A percentile compares a stretch with the other conserved stretches of the same genome.
Conservation (phyloP, 345 rosid genomes). For the Salix dunnii region DNA sequence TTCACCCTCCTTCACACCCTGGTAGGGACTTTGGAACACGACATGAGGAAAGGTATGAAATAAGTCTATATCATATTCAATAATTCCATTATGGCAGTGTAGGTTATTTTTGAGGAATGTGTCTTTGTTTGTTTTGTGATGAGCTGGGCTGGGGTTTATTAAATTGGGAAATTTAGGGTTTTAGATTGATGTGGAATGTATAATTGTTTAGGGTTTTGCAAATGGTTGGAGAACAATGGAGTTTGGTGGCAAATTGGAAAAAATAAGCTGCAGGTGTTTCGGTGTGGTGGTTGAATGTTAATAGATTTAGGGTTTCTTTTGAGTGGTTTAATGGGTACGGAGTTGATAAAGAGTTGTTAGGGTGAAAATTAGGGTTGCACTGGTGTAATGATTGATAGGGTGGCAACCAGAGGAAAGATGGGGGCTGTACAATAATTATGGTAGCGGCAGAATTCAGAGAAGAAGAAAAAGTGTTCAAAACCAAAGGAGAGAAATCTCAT, state of each 20-base stretch:
- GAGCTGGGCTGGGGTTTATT: background rate
- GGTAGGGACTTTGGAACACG: conserved; percentile 34
- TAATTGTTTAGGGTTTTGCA: background rate
- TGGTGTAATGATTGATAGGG: background rate
- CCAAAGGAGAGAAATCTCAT: background rate
- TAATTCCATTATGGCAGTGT: background rate
- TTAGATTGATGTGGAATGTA: background rate
- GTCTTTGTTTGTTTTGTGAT: background rate
- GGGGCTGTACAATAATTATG: background rate
- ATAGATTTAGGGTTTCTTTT: background rate
- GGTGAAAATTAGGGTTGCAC: background rate
- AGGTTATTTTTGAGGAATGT: background rate
- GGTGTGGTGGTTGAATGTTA: background rate
- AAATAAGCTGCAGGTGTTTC: background rate
- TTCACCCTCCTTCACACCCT: conserved; percentile 30
- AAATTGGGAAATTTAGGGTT: background rate
- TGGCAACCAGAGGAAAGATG: background rate
- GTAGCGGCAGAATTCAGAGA: background rate
- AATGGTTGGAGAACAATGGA: background rate
- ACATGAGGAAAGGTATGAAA: conserved; percentile 48
- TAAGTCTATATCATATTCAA: background rate
- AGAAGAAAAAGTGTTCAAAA: background rate
- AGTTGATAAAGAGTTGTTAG: background rate
- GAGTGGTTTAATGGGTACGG: background rate
- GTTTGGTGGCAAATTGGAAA: conserved; percentile 1